Base-by-base conservation (phyloP, 306 rosid genomes). In the Sechiopsis laciniata region DNA sequence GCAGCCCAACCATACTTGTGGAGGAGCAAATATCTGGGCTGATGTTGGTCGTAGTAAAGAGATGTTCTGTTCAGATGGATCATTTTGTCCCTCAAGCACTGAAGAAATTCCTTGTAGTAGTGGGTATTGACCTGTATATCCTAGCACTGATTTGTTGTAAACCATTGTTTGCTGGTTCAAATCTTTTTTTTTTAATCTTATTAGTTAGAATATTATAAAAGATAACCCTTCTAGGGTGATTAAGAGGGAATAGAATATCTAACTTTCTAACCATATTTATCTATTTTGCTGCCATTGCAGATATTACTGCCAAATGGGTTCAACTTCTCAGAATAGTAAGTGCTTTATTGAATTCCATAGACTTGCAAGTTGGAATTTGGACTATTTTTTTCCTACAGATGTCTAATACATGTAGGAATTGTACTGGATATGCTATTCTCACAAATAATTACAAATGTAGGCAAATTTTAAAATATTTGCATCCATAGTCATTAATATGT, bases 21-120 rank as follows among this genome's bases (percentile, higher is more conserved):
- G 99, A 74, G 99, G 99, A 83, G 99, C 97, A 78, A 89, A 85
- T 81, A 64, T 77, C 24, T 94, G 97, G 99, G 92, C 97, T 55
- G 99, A 91, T 80, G 88, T 88, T 73, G 81, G 80, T 67, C 85
- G 88, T 70, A 83, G 88, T 70, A 81, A 83, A 53, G 99, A 91
- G 81, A 72, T 89, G 35, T 94, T 94, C 77, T 94, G 99, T 71
- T 78, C 97, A 48, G 90, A 88, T 22, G 96, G 99, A 77, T 94
- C 96, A 26, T 89, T 85, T 80, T 94, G 99, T 78, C 97, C 99
- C 42, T 83, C 97, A 79, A 91, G 89, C 64, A 86, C 85, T 59
- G 26, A 79, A 74, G 84, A 72, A 74, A 42, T 59, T 73, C 76
- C 87, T 83, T 94, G 97, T 78, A 81, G 89, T 64, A 79, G 82